Conservation (phyloP, 305 asterid genomes). For the Withania somnifera region DNA sequence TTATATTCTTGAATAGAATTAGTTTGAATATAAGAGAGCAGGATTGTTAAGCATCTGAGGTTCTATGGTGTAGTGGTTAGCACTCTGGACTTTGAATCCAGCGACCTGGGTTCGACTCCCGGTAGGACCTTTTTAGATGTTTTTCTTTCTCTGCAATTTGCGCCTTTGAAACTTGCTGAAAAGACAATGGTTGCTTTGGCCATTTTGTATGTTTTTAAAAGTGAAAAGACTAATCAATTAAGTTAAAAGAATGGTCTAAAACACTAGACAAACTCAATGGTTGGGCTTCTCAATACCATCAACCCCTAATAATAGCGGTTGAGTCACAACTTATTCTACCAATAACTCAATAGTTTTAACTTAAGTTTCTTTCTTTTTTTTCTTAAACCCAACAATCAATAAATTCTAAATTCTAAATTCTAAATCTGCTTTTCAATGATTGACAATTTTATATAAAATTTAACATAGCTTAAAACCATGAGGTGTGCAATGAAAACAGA, state of each 20-base stretch:
- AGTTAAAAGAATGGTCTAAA: neutral
- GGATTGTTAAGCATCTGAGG: neutral
- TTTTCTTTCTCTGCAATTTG: neutral
- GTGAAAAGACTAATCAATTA: neutral
- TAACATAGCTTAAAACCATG: neutral
- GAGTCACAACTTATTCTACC: neutral
- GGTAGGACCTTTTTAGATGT: conserved; percentile 75
- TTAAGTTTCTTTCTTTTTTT: too few relatives aligned
- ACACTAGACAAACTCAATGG: neutral
- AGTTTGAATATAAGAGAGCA: too few relatives aligned
- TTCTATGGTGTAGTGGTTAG: conserved; percentile 99
- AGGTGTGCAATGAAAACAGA: neutral
- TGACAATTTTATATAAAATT: neutral
- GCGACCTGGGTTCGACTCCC: conserved; percentile 99
- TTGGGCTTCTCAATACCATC: neutral
- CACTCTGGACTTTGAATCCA: conserved; percentile 99
- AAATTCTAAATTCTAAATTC: neutral
- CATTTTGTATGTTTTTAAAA: neutral
- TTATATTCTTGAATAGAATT: too few relatives aligned
- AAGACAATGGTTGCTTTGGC: neutral
- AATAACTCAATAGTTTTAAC: neutral
- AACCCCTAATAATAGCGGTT: neutral
- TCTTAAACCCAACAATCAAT: too few relatives aligned
- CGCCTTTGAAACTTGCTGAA: neutral
- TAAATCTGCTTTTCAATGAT: fast-evolving